Conservation (phyloP, 306 rosid genomes). For the Sesbania bispinosa region DNA sequence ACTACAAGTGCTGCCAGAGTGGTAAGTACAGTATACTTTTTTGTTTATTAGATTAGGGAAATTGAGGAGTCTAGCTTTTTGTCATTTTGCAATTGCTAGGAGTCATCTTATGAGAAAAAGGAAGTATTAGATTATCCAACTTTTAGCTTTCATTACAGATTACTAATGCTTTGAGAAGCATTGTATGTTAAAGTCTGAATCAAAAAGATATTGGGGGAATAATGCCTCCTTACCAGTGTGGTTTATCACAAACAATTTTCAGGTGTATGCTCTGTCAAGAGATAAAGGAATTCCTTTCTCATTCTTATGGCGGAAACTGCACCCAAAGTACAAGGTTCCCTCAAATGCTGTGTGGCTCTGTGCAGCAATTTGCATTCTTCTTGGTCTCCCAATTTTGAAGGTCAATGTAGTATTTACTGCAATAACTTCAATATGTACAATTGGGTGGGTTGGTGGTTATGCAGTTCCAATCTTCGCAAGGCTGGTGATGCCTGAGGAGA, state of each 20-base stretch:
- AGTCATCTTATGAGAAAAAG: background rate
- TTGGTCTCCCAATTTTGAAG: conserved; percentile 76
- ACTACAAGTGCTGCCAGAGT: conserved; percentile 93
- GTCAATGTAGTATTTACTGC: conserved; percentile 74
- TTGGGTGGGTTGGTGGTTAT: conserved; percentile 90
- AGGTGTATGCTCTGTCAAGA: conserved; percentile 88
- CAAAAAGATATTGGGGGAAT: background rate
- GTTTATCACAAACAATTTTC: conserved; percentile 17
- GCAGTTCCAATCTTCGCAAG: conserved; percentile 88
- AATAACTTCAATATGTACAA: conserved; percentile 71
- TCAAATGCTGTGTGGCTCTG: conserved; percentile 90
- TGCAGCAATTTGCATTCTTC: conserved; percentile 73
- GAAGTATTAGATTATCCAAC: background rate
- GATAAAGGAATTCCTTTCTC: conserved; percentile 81
- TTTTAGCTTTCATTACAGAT: background rate
- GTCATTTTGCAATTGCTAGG: background rate
- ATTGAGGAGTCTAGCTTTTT: background rate
- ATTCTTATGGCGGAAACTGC: conserved; percentile 56
- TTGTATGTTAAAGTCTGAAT: background rate
- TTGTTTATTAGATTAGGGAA: background rate
- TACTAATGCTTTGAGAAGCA: background rate
- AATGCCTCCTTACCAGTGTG: background rate
- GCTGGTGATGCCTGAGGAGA: conserved; percentile 65
- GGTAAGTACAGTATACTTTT: conserved; percentile 31
- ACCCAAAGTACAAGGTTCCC: conserved; percentile 76